A percentile compares a stretch with the other conserved stretches of the same genome.
Conservation (phyloP, 164 flowering plant genomes). For the Umbellularia californica region DNA sequence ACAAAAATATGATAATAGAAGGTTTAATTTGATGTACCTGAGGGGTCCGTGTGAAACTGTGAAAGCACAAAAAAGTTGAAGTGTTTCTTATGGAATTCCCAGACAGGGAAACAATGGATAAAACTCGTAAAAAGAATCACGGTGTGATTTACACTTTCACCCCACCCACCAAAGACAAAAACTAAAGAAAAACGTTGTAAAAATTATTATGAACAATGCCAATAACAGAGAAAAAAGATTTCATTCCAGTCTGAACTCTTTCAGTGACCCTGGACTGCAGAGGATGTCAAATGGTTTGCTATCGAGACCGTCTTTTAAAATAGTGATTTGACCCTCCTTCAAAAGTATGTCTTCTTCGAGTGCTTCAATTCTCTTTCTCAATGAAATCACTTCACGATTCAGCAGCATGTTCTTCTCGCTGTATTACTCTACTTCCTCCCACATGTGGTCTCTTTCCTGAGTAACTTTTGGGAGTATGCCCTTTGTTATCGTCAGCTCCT, state of each 20-base stretch:
- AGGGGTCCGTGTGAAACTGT: too few species aligned
- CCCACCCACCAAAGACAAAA: not conserved
- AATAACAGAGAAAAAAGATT: not conserved
- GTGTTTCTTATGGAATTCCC: not conserved
- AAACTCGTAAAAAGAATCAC: not conserved
- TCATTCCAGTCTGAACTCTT: slow-evolving; percentile 39
- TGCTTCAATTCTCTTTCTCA: slow-evolving; percentile 70
- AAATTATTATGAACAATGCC: slow-evolving; percentile 1
- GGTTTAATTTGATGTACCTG: too few species aligned
- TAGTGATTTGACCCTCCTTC: slow-evolving; percentile 91
- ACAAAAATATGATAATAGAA: too few species aligned
- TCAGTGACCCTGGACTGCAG: slow-evolving; percentile 37
- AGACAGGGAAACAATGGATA: not conserved
- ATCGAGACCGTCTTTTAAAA: slow-evolving; percentile 57
- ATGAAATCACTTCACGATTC: slow-evolving; percentile 47
- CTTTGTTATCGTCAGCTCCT: slow-evolving; percentile 42
- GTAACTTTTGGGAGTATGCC: slow-evolving; percentile 61
- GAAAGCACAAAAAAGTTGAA: not conserved
- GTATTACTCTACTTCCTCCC: slow-evolving; percentile 76
- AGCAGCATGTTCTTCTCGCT: slow-evolving; percentile 78
- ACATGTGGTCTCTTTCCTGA: slow-evolving; percentile 79
- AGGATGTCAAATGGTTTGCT: slow-evolving; percentile 58
- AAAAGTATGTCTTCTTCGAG: slow-evolving; percentile 84
- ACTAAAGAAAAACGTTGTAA: not conserved
- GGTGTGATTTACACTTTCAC: slow-evolving; percentile 1